phyloP scores from a whole-genome alignment of 179 eudicot genomes.

The Silene coronaria region DNA sequence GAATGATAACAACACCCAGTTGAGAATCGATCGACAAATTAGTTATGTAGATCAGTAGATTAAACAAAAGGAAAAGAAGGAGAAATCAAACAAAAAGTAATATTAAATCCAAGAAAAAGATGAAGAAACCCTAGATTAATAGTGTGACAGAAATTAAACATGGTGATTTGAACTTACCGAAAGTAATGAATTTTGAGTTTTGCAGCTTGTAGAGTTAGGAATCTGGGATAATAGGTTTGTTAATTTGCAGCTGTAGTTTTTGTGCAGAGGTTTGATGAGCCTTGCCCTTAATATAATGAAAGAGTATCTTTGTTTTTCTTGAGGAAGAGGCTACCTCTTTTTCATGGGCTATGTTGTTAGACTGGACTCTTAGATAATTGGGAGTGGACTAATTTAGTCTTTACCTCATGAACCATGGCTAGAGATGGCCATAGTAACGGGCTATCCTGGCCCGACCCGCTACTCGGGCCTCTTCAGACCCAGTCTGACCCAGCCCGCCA shows the following conservation, averaged over 20 bases:
- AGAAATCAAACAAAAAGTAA: neutral
- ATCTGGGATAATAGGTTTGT: neutral
- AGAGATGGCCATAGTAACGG: too few species aligned
- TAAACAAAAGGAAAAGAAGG: neutral
- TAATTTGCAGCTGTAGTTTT: too few species aligned
- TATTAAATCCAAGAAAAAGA: neutral
- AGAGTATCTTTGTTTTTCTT: conserved; percentile 18
- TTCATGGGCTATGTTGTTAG: neutral
- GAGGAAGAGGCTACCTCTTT: conserved; percentile 18
- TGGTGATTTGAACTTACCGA: neutral
- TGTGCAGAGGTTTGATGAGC: too few species aligned
- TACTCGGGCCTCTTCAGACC: too few species aligned
- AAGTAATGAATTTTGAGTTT: neutral
- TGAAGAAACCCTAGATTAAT: neutral
- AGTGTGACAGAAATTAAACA: neutral
- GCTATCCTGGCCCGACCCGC: too few species aligned
- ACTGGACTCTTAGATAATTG: neutral
- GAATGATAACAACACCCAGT: neutral
- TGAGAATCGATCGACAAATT: neutral
- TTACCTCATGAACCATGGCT: too few species aligned
- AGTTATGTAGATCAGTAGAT: neutral
- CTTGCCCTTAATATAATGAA: too few species aligned
- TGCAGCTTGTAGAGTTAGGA: neutral
- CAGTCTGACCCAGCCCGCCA: too few species aligned
- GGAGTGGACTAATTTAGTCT: too few species aligned